Base-by-base conservation (phyloP, 345 rosid genomes). In the Brassica juncea region DNA sequence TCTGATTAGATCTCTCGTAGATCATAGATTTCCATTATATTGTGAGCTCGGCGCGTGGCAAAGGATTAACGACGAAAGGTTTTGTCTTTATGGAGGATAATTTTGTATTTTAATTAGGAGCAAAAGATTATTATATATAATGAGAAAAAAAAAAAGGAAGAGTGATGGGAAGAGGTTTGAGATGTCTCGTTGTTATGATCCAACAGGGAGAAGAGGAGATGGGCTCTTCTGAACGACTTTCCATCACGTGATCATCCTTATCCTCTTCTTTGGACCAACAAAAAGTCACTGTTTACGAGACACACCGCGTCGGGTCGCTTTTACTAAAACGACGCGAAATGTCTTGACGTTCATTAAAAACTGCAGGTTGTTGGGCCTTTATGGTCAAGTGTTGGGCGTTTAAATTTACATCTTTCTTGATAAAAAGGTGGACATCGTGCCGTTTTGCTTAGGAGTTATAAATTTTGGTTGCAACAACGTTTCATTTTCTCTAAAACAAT, bases 1-100 rank as follows among this genome's bases (percentile, higher is more conserved):
- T 81, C 25, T 49, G 7, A 71, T 15, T 47, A 75, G 77, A 75
- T 52, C 83, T 52, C 71, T 52, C 71, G 30, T 55, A 72, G 34
- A 61, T 66, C 34, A 74, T 55, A 58, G 86, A 79, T 82, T 80
- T 76, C 35, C 70, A 83, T 60, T 77, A 28, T 31, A 77, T 0
- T 66, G 32, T 4, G 32, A 71, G 77, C 63, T 28, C 37, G 76
- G 85, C 70, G 81, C 70, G 82, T 82, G 82, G 84, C 80, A 66
- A 2, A 69, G 68, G 39, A 37, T 35, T 59, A 72, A 35, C 77
- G 21, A 39, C 34, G 30, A 31, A 32, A 21, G 3, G 47, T 47
- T 73, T 63, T 73, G 69, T 64, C 67, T 42, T 75, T 66, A 39
- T 39, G 10, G 49, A 23, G 52, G 66, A 42, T 66, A 28, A 49